Evolutionary conservation across 352 stramenopile species (phyloP), one percentile per base, ranked within the genome.

Genomic region (Globisporangium nunn): DNA sequence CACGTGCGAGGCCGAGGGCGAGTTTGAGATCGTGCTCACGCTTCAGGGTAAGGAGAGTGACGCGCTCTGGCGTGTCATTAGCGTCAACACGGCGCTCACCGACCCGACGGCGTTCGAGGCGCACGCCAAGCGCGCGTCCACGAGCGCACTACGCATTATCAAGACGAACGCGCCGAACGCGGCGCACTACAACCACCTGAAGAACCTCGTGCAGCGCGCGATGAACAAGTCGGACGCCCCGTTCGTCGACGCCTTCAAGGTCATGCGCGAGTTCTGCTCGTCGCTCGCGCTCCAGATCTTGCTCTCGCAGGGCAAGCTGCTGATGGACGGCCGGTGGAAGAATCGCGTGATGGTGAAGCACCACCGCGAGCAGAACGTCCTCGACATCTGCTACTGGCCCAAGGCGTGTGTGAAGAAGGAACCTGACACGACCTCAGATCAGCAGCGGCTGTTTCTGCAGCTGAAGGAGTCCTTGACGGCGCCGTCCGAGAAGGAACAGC

Each of bases 191-290:
- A 86, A 88, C 50, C 84, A 94, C 58, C 61, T 94, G 50, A 87
- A 86, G 58, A 90, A 92, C 52, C 67, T 94, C 31, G 80, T 94
- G 49, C 84, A 94, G 54, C 81, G 78, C 33, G 68, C 74, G n/a
- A 91, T 94, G 76, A 92, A 92, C 66, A 85, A 90, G 59, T 88
- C 84, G n/a, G 67, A 79, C 10, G 77, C 66, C 44, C 84, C 84
- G 7, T 89, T 94, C 28, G 71, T 91, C 28, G 79, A 87, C 55
- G 84, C 84, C 12, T 89, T 90, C 55, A 71, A 74, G 50, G 76
- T 94, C 50, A 90, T 94, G 82, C 72, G 78, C 23, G 80, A 92
- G 58, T 94, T 94, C 54, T 91, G 81, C 52, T 91, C 79, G 35
- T 85, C 78, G 14, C 58, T 94, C 0, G 79, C 81, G 29, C 61